Evolutionary conservation across 176 grass and related monocot species (phyloP).

Genomic region (Carex littledalei): DNA sequence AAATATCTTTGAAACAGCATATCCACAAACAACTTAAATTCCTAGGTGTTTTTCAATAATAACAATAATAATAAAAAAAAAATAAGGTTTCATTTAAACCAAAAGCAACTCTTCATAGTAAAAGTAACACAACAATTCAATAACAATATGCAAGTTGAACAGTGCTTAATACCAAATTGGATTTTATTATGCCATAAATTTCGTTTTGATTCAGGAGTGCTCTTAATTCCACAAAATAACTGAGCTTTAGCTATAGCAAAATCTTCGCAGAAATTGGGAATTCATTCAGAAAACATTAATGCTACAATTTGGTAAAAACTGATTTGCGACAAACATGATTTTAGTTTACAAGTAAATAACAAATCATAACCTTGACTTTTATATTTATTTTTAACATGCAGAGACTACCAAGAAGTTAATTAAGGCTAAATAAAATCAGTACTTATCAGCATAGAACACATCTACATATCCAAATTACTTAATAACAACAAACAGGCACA

Average conservation of each 20-base stretch:
- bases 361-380: background rate
- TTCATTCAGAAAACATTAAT: background rate
- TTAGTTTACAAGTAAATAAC: background rate
- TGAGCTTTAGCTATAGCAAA: background rate
- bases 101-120: no score
- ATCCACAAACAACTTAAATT: no score
- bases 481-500: background rate
- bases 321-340: background rate
- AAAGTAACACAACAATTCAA: background rate
- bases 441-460: background rate
- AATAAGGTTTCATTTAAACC: no score
- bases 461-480: background rate
- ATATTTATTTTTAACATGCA: background rate
- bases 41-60: no score
- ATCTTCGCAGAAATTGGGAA: background rate
- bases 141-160: background rate
- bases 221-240: background rate
- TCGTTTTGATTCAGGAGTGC: background rate
- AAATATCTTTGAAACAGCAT: no score
- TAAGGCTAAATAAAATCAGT: background rate
- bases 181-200: background rate
- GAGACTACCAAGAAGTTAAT: background rate
- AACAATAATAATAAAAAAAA: no score
- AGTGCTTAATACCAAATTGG: no score
- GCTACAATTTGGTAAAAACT: background rate